These are phyloP conservation scores for Pseudogymnoascus sp. DNA, from an alignment of 2,329 filamentous ascomycete species.

Conservation along the genomic window DNA sequence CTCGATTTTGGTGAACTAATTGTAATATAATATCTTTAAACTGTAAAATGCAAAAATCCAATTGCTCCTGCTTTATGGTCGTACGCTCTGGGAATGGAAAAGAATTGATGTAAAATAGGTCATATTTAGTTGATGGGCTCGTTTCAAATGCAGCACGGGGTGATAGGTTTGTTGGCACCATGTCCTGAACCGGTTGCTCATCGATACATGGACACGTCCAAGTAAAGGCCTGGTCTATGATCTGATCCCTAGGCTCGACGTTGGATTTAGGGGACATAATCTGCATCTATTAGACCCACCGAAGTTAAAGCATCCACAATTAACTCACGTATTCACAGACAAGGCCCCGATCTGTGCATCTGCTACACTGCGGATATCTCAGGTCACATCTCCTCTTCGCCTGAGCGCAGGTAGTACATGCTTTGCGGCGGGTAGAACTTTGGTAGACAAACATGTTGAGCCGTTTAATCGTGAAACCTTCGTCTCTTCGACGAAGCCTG, in stretches of 20 bases:
- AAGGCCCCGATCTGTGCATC: conserved; percentile 16
- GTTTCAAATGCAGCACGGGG: background rate
- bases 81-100: conserved; percentile 11
- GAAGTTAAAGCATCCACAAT: background rate
- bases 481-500: background rate
- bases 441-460: conserved; percentile 6
- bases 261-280: background rate
- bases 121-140: background rate
- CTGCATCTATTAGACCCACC: background rate
- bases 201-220: background rate
- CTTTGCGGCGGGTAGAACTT: conserved; percentile 16
- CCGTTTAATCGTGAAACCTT: background rate
- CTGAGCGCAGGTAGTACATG: conserved; percentile 20
- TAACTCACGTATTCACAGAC: conserved; percentile 21
- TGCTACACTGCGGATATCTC: conserved; percentile 17
- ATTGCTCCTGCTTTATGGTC: conserved; percentile 10
- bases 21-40: conserved; percentile 14
- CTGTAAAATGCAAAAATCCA: conserved; percentile 15
- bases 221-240: background rate
- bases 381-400: conserved; percentile 24
- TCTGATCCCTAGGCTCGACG: background rate
- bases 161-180: background rate
- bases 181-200: background rate
- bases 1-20: conserved; percentile 14
- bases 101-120: conserved; percentile 13